Evolutionary conservation across 164 flowering plant genomes (phyloP).

Genomic region (Nelumbo lutea): DNA sequence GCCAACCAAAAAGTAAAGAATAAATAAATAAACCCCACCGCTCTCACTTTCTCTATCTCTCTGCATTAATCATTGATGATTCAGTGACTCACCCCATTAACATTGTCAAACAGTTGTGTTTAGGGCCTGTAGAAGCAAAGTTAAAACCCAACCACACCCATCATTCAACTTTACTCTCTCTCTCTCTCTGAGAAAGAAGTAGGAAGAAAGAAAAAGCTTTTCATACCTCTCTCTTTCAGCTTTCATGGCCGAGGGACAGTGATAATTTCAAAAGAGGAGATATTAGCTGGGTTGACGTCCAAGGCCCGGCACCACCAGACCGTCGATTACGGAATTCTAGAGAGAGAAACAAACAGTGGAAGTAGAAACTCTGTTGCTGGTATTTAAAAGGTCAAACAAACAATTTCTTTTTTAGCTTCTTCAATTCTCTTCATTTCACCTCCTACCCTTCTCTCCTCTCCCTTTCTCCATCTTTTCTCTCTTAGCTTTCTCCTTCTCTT

Average conservation of each 20-base stretch:
- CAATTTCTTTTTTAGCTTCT: constrained; percentile 17
- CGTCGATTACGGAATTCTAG: constrained; percentile 27
- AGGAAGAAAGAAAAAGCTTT: constrained; percentile 4
- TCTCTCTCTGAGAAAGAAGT: background rate
- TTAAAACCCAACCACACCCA: constrained; percentile 7
- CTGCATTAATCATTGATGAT: constrained; percentile 17
- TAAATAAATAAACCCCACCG: background rate
- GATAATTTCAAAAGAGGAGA: constrained; percentile 10
- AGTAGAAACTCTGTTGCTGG: background rate
- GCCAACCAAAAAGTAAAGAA: background rate
- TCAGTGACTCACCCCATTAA: background rate
- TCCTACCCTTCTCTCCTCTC: background rate
- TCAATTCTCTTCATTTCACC: constrained; percentile 4
- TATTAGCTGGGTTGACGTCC: constrained; percentile 38
- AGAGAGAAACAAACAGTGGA: background rate
- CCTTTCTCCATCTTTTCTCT: constrained; percentile 12
- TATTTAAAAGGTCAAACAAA: constrained; percentile 31
- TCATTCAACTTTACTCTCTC: background rate
- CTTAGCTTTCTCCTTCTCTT: background rate
- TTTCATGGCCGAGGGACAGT: constrained; percentile 5
- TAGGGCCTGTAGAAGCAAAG: constrained; percentile 13
- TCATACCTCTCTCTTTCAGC: constrained; percentile 3
- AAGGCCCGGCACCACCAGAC: constrained; percentile 37
- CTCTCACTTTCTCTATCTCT: background rate
- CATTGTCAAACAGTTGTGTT: constrained; percentile 3